These are phyloP conservation scores for Russula earlei DNA, from an alignment of 768 basidiomycete species.

Conservation along the genomic window DNA sequence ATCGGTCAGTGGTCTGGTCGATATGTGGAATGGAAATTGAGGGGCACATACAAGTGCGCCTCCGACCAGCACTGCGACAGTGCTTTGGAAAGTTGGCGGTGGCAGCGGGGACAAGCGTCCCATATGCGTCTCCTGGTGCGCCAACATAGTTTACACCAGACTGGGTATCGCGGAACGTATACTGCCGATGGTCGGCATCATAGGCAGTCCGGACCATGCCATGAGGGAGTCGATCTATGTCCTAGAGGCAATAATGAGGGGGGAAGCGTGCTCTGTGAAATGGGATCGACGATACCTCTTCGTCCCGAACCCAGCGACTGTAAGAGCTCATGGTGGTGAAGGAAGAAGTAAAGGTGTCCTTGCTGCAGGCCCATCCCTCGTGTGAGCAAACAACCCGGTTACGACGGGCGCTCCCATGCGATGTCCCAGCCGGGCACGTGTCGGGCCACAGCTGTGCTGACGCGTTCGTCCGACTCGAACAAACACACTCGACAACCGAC, in stretches of 20 bases:
- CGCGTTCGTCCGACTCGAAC: neutral
- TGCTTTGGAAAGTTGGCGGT: neutral
- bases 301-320: neutral
- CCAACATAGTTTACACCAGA: neutral
- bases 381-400: no score
- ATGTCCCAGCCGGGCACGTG: neutral
- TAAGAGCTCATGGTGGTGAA: neutral
- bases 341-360: neutral
- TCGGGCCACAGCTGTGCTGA: neutral
- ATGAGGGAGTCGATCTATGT: conserved; percentile 5
- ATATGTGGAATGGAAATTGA: neutral
- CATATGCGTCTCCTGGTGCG: conserved; percentile 12
- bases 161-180: conserved; percentile 9
- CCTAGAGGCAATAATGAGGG: neutral
- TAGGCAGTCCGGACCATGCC: conserved; percentile 15
- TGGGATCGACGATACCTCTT: neutral
- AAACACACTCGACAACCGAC: no score
- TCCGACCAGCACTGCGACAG: conserved; percentile 5
- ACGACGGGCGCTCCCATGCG: neutral
- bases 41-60: conserved; percentile 1
- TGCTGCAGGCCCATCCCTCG: no score
- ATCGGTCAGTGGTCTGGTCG: neutral
- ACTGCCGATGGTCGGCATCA: conserved; percentile 13
- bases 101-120: conserved; percentile 7
- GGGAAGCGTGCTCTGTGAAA: neutral